Conservation (phyloP, 148 eudicot genomes). For the Vaccinium darrowii region DNA sequence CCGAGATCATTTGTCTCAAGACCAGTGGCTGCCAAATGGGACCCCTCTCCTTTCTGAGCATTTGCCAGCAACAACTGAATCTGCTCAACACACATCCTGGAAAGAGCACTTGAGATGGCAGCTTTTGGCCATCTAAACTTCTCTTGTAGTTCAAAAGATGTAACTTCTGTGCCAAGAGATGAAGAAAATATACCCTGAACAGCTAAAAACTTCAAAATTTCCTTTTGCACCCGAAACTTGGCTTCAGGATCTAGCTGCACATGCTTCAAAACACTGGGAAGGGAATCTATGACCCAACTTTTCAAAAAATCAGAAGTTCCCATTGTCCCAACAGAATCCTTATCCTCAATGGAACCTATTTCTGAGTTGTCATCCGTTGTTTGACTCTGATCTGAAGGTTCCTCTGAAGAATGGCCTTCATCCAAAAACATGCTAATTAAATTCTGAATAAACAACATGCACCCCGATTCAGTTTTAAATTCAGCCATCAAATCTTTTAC, state of each 20-base stretch:
- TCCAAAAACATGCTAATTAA: conserved; percentile 79
- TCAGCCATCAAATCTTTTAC: conserved; percentile 75
- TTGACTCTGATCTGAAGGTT: conserved; percentile 91
- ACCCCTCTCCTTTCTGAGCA: conserved; percentile 78
- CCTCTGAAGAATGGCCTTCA: conserved; percentile 66
- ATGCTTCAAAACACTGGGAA: conserved; percentile 64
- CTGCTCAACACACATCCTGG: conserved; percentile 83
- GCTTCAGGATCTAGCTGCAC: conserved; percentile 68
- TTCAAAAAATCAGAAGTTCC: conserved; percentile 63
- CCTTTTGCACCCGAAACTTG: conserved; percentile 72
- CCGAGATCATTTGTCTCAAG: conserved; percentile 87
- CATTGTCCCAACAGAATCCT: conserved; percentile 50
- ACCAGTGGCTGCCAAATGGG: conserved; percentile 50
- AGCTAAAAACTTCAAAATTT: conserved; percentile 87
- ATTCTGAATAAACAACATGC: conserved; percentile 69
- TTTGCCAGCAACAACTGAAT: conserved; percentile 74
- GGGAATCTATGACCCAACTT: conserved; percentile 86
- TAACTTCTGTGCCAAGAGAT: conserved; percentile 91
- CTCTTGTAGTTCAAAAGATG: conserved; percentile 91
- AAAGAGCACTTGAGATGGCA: conserved; percentile 74
- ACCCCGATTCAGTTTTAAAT: conserved; percentile 77
- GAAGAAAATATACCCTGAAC: conserved; percentile 97
- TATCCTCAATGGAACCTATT: conserved; percentile 65
- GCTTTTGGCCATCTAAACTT: conserved; percentile 91
- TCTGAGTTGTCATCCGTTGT: conserved; percentile 88